Conservation (phyloP, 352 stramenopile species). For the Phytopythium sindhum region DNA sequence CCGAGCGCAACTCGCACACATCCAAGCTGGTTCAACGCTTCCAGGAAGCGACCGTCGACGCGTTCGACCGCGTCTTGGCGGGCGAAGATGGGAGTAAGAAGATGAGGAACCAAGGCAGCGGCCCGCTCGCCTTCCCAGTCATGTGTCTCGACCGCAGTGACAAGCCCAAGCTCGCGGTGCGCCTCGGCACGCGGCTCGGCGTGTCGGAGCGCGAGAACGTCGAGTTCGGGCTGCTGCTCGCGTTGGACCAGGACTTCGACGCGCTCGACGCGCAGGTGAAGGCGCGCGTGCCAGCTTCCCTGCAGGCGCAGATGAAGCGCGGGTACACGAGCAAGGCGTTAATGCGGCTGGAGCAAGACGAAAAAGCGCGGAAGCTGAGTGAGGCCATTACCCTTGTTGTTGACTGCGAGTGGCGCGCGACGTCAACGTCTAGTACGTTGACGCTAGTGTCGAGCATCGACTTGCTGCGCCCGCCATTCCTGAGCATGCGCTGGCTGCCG, state of each 20-base stretch:
- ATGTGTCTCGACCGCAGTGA: conserved; percentile 32
- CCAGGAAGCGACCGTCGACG: conserved; percentile 35
- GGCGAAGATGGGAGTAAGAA: background rate
- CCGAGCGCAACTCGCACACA: conserved; percentile 46
- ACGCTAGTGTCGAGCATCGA: conserved; percentile 44
- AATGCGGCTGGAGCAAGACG: conserved; percentile 14
- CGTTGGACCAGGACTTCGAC: conserved; percentile 52
- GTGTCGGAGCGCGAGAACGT: conserved; percentile 40
- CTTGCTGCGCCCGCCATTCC: conserved; percentile 48
- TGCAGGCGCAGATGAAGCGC: conserved; percentile 18
- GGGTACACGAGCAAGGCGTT: conserved; percentile 38
- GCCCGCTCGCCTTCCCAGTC: conserved; percentile 51
- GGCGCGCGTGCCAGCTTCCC: conserved; percentile 8
- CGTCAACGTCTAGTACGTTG: conserved; percentile 15
- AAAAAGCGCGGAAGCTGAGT: conserved; percentile 12
- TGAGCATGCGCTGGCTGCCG: conserved; percentile 43
- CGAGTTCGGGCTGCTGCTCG: conserved; percentile 63
- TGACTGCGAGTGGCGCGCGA: conserved; percentile 51
- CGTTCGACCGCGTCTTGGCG: conserved; percentile 54
- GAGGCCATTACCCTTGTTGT: conserved; percentile 14
- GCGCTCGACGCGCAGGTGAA: conserved; percentile 16
- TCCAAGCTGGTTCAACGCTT: conserved; percentile 48
- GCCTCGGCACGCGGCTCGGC: conserved; percentile 45
- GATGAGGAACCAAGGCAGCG: conserved; percentile 9
- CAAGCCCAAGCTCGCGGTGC: conserved; percentile 38